These are phyloP conservation scores for Vitis hybrid DNA, from an alignment of 177 flowering plant genomes.

Conservation along the genomic window DNA sequence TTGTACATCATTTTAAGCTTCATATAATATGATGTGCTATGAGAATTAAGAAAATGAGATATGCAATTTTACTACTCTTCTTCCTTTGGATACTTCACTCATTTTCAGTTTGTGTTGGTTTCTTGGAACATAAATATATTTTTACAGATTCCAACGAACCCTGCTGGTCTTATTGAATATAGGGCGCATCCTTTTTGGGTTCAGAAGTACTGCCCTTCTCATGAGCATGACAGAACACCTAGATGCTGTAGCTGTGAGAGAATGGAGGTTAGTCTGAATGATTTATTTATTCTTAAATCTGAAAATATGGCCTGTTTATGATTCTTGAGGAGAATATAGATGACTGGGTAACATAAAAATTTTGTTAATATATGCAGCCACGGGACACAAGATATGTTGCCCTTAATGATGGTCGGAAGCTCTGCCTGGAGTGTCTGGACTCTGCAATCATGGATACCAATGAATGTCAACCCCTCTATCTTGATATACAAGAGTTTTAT, in stretches of 20 bases:
- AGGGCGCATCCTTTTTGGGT: conserved; percentile 97
- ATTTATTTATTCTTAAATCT: not conserved
- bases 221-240: conserved; percentile 92
- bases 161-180: conserved; percentile 89
- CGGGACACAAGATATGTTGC: conserved; percentile 58
- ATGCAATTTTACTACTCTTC: not conserved
- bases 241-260: conserved; percentile 98
- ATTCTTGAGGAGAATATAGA: not conserved
- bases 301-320: not conserved
- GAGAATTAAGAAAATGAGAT: not conserved
- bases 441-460: conserved; percentile 85
- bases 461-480: conserved; percentile 84
- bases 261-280: conserved; percentile 69
- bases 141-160: conserved; percentile 91
- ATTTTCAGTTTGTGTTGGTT: conserved; percentile 6
- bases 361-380: conserved; percentile 47
- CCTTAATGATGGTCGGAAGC: conserved; percentile 87
- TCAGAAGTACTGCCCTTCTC: conserved; percentile 93
- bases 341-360: not conserved
- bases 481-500: conserved; percentile 77
- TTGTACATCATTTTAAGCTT: no score
- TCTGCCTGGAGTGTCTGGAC: conserved; percentile 91
- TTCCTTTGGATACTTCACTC: conserved; percentile 6
- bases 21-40: no score
- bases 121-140: conserved; percentile 8